Percentiles rank a stretch among this genome's conserved stretches.
Conservation (phyloP, 805 yeast genomes). For the Pichia cephalocereana region DNA sequence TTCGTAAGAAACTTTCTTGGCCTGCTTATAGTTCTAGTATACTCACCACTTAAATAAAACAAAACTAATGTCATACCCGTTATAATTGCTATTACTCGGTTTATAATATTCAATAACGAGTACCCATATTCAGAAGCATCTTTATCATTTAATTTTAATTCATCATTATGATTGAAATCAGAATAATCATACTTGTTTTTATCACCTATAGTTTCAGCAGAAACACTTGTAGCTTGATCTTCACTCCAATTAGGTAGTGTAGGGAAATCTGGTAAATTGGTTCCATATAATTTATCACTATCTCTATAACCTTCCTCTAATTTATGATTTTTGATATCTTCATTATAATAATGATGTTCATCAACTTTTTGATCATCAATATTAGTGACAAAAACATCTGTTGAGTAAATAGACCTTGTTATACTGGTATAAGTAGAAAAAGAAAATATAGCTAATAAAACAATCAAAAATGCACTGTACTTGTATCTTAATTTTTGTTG, state of each 20-base stretch:
- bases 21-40: constrained; percentile 69
- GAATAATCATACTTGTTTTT: no score
- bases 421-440: constrained; percentile 29
- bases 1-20: constrained; percentile 72
- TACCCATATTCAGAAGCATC: neutral
- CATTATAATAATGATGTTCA: neutral
- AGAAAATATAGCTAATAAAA: constrained; percentile 20
- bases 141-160: neutral
- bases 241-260: neutral
- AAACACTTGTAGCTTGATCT: neutral
- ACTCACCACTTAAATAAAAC: constrained; percentile 85
- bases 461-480: constrained; percentile 40
- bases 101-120: constrained; percentile 30
- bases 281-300: neutral
- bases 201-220: neutral
- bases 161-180: neutral
- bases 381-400: neutral
- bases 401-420: neutral
- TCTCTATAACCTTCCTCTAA: no score
- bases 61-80: constrained; percentile 59
- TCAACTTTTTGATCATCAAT: neutral
- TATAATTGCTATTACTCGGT: constrained; percentile 51
- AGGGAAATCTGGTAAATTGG: neutral
- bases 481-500: constrained; percentile 59
- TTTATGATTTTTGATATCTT: neutral